phyloP scores from a whole-genome alignment of 75 land plant genomes.

The Azolla pinnata region DNA sequence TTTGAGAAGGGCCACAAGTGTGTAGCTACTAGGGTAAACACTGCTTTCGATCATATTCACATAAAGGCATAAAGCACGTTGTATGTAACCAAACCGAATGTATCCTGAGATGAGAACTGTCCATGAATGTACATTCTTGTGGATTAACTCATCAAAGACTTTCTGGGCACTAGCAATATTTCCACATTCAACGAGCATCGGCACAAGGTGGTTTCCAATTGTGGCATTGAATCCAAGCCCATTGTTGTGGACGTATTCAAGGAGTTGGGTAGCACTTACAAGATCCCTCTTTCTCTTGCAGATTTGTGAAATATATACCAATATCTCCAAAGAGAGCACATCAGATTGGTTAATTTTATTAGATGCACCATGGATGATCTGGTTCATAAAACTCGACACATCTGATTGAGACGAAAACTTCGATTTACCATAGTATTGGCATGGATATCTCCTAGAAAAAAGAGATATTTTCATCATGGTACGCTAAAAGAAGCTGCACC shows the following conservation, averaged over 20 bases:
- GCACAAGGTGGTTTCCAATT: not conserved
- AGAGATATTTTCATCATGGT: too few species aligned
- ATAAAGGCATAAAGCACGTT: not conserved
- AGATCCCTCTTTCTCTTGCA: not conserved
- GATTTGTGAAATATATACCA: not conserved
- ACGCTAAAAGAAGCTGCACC: too few species aligned
- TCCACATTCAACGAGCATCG: conserved; percentile 4
- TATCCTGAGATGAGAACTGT: not conserved
- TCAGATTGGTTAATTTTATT: too few species aligned
- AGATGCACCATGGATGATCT: too few species aligned
- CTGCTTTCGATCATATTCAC: not conserved
- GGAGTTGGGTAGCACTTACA: not conserved
- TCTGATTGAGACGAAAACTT: too few species aligned
- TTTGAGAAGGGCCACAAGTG: conserved; percentile 2
- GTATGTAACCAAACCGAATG: not conserved
- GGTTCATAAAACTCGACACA: too few species aligned
- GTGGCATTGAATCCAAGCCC: not conserved
- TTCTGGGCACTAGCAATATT: not conserved
- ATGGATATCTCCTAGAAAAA: too few species aligned
- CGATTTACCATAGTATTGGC: too few species aligned
- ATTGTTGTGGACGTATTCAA: not conserved
- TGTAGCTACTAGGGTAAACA: not conserved
- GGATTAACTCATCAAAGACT: not conserved
- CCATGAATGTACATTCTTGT: conserved; percentile 2
- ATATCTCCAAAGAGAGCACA: not conserved